Percentiles rank a stretch among this genome's conserved stretches.
Evolutionary conservation across 2,329 filamentous ascomycete genomes (phyloP).

Genomic region (Cryoendolithus antarcticus): DNA sequence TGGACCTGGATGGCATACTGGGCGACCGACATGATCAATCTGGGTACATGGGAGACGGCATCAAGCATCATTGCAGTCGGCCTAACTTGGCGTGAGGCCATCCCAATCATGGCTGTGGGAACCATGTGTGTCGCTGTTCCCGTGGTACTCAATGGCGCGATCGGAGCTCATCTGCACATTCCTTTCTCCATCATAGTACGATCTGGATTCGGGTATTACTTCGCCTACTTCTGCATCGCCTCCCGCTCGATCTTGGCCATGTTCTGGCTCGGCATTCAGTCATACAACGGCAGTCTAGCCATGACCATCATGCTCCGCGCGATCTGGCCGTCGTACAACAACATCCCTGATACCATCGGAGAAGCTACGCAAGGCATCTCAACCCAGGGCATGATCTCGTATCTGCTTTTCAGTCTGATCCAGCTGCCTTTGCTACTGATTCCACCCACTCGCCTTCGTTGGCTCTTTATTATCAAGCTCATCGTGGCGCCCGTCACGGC

Average conservation of each 20-base stretch:
- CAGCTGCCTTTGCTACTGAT: constrained; percentile 28
- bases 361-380: constrained; percentile 21
- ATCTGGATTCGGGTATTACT: constrained; percentile 46
- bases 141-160: constrained; percentile 29
- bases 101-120: constrained; percentile 24
- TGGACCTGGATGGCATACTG: constrained; percentile 33
- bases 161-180: constrained; percentile 39
- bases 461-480: constrained; percentile 35
- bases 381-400: constrained; percentile 21
- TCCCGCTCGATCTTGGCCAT: constrained; percentile 29
- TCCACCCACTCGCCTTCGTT: constrained; percentile 31
- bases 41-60: constrained; percentile 34
- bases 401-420: constrained; percentile 21
- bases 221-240: constrained; percentile 32
- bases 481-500: constrained; percentile 25
- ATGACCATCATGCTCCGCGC: constrained; percentile 16
- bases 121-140: constrained; percentile 19
- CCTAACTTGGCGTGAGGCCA: constrained; percentile 29
- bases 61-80: constrained; percentile 36
- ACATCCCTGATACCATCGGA: constrained; percentile 17
- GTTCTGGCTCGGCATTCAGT: constrained; percentile 26
- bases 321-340: constrained; percentile 26
- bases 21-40: constrained; percentile 34
- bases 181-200: constrained; percentile 46
- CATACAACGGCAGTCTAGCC: constrained; percentile 12